These are phyloP conservation scores for Rhynchosporium graminicola DNA, from an alignment of 2,329 filamentous ascomycete genomes.

Conservation along the genomic window DNA sequence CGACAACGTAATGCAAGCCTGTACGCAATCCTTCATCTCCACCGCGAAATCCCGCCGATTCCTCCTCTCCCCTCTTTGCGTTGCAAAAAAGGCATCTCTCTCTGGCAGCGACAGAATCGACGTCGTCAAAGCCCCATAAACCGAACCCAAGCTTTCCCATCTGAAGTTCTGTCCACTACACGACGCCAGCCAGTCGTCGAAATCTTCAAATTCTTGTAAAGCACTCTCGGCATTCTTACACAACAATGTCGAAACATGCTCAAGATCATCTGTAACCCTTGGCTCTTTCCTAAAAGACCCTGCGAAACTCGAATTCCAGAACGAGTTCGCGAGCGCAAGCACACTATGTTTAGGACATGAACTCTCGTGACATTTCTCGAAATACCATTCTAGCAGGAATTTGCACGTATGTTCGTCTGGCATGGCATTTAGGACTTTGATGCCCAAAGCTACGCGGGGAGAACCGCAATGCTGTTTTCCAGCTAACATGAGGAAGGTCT, in stretches of 20 bases:
- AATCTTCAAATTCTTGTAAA: conserved; percentile 35
- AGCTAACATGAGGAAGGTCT: conserved; percentile 37
- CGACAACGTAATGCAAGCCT: conserved; percentile 43
- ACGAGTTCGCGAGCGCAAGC: conserved; percentile 25
- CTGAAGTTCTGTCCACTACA: conserved; percentile 37
- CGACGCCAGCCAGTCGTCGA: conserved; percentile 35
- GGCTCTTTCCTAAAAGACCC: conserved; percentile 26
- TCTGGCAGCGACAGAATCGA: conserved; percentile 30
- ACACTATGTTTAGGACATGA: conserved; percentile 26
- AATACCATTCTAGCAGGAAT: conserved; percentile 34
- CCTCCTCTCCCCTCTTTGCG: conserved; percentile 32
- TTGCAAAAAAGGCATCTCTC: conserved; percentile 34
- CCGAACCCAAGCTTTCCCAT: conserved; percentile 39
- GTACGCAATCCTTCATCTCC: conserved; percentile 39
- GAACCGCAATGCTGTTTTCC: conserved; percentile 28
- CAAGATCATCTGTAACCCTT: conserved; percentile 29
- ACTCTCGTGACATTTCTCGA: conserved; percentile 27
- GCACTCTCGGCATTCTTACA: conserved; percentile 37
- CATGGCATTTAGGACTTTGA: conserved; percentile 33
- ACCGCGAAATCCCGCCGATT: conserved; percentile 34
- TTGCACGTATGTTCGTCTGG: conserved; percentile 36
- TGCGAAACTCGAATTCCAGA: conserved; percentile 32
- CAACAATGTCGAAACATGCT: conserved; percentile 33
- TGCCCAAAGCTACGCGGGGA: conserved; percentile 34
- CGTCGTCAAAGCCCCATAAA: conserved; percentile 32